Evolutionary conservation across 345 rosid genomes (phyloP).

Genomic region (Populus alba): DNA sequence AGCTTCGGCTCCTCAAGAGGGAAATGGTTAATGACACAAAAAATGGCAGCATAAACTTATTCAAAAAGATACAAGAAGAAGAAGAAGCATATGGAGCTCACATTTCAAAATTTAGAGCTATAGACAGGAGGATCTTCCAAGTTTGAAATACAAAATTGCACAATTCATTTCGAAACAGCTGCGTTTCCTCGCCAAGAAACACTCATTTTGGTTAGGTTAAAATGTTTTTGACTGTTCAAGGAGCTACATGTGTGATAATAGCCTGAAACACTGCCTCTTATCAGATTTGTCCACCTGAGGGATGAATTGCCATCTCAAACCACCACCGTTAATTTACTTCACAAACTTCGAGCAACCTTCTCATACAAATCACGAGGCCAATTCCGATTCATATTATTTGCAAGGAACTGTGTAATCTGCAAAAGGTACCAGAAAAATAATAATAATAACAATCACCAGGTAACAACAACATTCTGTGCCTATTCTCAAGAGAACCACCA

Average conservation of each 20-base stretch:
- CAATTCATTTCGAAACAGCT: neutral
- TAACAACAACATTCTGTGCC: too few relatives aligned
- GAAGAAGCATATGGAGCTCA: neutral
- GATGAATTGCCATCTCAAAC: neutral
- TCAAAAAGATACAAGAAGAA: neutral
- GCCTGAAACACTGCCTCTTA: neutral
- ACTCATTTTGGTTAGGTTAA: neutral
- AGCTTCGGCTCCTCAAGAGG: too few relatives aligned
- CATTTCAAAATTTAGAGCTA: neutral
- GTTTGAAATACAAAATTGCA: neutral
- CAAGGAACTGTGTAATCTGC: slow-evolving; percentile 88
- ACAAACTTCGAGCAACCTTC: slow-evolving; percentile 75
- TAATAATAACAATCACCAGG: neutral
- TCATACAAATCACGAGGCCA: slow-evolving; percentile 92
- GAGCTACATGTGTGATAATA: neutral
- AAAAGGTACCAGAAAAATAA: neutral
- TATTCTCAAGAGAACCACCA: neutral
- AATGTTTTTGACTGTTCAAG: neutral
- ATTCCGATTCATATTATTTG: slow-evolving; percentile 71
- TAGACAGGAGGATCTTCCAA: neutral
- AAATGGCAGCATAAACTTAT: neutral
- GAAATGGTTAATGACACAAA: neutral
- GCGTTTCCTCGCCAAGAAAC: neutral
- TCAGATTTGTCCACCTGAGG: neutral
- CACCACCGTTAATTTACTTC: slow-evolving; percentile 24